Evolutionary conservation across 768 basidiomycete species (phyloP).

Genomic region (Clavulina sp.): DNA sequence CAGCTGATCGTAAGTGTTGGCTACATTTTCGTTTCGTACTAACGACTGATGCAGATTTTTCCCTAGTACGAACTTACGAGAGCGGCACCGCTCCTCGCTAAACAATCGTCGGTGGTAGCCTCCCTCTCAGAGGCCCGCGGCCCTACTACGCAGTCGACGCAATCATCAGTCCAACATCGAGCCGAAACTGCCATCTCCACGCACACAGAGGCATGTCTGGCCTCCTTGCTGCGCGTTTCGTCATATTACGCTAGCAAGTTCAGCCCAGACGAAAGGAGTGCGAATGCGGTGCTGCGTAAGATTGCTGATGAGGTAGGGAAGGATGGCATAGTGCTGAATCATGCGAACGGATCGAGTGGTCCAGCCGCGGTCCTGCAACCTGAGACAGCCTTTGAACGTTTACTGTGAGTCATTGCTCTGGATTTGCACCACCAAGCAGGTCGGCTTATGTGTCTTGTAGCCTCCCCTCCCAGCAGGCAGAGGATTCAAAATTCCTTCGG

Average conservation of each 20-base stretch:
- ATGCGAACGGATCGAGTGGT: no score
- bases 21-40: background rate
- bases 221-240: background rate
- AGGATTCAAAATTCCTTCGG: no score
- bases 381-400: no score
- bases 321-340: constrained; percentile 38
- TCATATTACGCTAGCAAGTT: constrained; percentile 43
- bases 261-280: constrained; percentile 26
- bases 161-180: background rate
- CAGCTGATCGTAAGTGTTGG: constrained; percentile 38
- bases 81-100: constrained; percentile 12
- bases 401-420: no score
- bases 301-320: constrained; percentile 44
- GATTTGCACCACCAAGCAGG: no score
- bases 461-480: no score
- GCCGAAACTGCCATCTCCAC: background rate
- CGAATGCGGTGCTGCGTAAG: constrained; percentile 37
- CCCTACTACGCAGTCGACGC: background rate
- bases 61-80: background rate
- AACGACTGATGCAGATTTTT: background rate
- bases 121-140: constrained; percentile 21
- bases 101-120: constrained; percentile 30
- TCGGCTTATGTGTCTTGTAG: no score
- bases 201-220: background rate
- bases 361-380: no score